phyloP scores from a whole-genome alignment of 768 basidiomycete species.

The Pleurotus sapidus region DNA sequence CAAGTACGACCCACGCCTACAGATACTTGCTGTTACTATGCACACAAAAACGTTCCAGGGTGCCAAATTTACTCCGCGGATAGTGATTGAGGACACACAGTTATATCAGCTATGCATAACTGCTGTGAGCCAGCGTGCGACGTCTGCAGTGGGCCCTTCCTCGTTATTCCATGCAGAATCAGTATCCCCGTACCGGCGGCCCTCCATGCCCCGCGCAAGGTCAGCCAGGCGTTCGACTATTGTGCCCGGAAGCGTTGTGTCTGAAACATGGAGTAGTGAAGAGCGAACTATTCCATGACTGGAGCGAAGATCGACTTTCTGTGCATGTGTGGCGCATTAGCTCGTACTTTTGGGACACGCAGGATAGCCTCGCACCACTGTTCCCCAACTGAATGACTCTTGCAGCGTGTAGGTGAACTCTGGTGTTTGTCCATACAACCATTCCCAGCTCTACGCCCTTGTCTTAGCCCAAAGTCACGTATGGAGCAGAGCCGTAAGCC shows the following conservation, averaged over 20 bases:
- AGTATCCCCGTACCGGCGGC: constrained; percentile 11
- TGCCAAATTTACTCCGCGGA: background rate
- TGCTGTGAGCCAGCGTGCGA: constrained; percentile 7
- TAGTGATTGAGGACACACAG: background rate
- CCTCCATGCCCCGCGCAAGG: background rate
- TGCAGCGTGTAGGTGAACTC: constrained; percentile 73
- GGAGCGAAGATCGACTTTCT: constrained; percentile 51
- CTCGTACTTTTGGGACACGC: background rate
- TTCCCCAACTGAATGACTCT: constrained; percentile 49
- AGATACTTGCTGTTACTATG: too few relatives aligned
- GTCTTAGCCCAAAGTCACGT: background rate
- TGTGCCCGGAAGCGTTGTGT: constrained; percentile 7
- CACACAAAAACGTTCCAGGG: too few relatives aligned
- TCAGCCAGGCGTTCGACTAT: background rate
- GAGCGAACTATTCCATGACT: constrained; percentile 65
- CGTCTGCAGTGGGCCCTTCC: background rate
- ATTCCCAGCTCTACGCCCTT: constrained; percentile 78
- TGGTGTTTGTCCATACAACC: constrained; percentile 91
- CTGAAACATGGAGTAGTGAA: constrained; percentile 31
- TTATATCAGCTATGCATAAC: constrained; percentile 7
- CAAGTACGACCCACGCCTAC: too few relatives aligned
- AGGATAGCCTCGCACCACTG: constrained; percentile 32
- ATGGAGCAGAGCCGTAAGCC: background rate
- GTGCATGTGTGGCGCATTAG: background rate
- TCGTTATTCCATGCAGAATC: background rate